These are phyloP conservation scores for Centaurea solstitialis DNA, from an alignment of 129 eudicot species.

Conservation along the genomic window DNA sequence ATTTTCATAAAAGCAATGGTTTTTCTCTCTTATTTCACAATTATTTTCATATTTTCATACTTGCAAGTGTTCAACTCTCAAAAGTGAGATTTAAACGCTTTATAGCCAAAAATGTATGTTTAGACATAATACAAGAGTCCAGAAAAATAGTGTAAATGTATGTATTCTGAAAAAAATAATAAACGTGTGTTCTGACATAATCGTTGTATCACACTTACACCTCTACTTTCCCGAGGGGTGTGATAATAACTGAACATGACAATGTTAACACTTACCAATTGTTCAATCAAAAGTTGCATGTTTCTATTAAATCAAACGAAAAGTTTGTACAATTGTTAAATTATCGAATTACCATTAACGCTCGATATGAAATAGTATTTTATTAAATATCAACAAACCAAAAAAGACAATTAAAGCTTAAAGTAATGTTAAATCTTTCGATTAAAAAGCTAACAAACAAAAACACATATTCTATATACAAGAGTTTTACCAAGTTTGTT, in stretches of 20 bases:
- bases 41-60: too few species aligned
- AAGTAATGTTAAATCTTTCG: too few species aligned
- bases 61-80: not conserved
- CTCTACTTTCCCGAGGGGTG: not conserved
- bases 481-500: too few species aligned
- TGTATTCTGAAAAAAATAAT: not conserved
- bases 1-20: not conserved
- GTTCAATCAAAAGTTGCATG: not conserved
- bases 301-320: too few species aligned
- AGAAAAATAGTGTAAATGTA: not conserved
- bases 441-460: not conserved
- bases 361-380: not conserved
- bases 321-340: not conserved
- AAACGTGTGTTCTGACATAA: not conserved
- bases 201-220: not conserved
- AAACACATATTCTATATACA: too few species aligned
- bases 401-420: too few species aligned
- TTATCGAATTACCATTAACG: not conserved
- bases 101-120: not conserved
- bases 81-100: not conserved
- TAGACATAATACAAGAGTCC: not conserved
- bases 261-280: not conserved
- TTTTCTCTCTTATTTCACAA: not conserved
- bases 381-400: too few species aligned
- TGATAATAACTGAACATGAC: not conserved